Percentiles rank a stretch among this genome's conserved stretches.
These are phyloP conservation scores for Mycena polygramma DNA, from an alignment of 768 basidiomycete genomes.

Conservation along the genomic window DNA sequence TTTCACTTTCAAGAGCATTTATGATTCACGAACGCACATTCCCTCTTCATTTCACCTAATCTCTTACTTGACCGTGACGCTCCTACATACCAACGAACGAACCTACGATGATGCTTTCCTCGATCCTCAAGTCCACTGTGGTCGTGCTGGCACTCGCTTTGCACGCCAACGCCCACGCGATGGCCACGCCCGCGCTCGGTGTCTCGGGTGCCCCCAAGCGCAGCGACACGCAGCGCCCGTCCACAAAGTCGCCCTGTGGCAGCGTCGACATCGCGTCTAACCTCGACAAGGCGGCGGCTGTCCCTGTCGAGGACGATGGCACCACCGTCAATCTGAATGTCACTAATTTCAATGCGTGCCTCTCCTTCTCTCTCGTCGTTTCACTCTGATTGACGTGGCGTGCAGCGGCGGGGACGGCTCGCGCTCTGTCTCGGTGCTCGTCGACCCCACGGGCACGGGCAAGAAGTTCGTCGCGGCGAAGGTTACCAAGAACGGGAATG, in stretches of 20 bases:
- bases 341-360: slow-evolving; percentile 35
- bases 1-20: slow-evolving; percentile 11
- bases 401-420: slow-evolving; percentile 36
- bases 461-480: slow-evolving; percentile 28
- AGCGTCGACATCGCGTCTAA: slow-evolving; percentile 30
- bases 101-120: slow-evolving; percentile 24
- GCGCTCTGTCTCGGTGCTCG: slow-evolving; percentile 25
- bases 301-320: slow-evolving; percentile 27
- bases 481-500: slow-evolving; percentile 31
- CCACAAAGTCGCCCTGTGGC: slow-evolving; percentile 19
- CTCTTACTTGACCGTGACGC: neutral
- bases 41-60: slow-evolving; percentile 10
- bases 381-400: no score
- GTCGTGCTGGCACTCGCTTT: slow-evolving; percentile 13
- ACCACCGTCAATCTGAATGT: slow-evolving; percentile 27
- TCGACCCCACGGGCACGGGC: slow-evolving; percentile 30
- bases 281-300: slow-evolving; percentile 26
- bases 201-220: slow-evolving; percentile 18
- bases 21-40: slow-evolving; percentile 31
- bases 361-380: no score
- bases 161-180: slow-evolving; percentile 29
- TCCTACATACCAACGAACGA: neutral
- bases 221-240: slow-evolving; percentile 31
- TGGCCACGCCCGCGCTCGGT: slow-evolving; percentile 32
- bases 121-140: slow-evolving; percentile 18